Conservation (phyloP, 306 rosid genomes). For the Castanopsis chinensis region DNA sequence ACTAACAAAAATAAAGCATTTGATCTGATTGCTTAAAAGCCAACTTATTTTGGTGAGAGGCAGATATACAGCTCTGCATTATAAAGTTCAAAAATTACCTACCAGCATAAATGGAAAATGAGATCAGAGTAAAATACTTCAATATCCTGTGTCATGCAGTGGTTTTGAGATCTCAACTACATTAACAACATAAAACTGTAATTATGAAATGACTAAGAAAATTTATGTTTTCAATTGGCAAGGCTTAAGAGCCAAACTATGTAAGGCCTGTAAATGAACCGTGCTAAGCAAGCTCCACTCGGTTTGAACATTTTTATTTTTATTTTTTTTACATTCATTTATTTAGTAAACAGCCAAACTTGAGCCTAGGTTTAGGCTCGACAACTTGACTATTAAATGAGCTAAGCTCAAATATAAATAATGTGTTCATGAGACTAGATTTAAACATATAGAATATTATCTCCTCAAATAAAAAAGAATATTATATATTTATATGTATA, state of each 20-base stretch:
- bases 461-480: too few relatives aligned
- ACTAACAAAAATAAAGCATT: neutral
- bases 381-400: too few relatives aligned
- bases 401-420: too few relatives aligned
- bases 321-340: too few relatives aligned
- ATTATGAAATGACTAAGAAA: neutral
- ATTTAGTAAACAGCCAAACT: too few relatives aligned
- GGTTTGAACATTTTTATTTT: too few relatives aligned
- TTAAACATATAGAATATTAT: too few relatives aligned
- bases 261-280: too few relatives aligned
- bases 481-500: too few relatives aligned
- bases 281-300: too few relatives aligned
- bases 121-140: neutral
- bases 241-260: slow-evolving; percentile 2
- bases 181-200: neutral
- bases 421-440: too few relatives aligned
- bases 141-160: neutral
- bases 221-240: neutral
- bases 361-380: too few relatives aligned
- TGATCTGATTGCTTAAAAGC: neutral
- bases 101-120: neutral
- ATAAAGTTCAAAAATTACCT: neutral
- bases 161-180: slow-evolving; percentile 1
- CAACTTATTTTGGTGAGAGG: neutral
- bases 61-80: neutral